phyloP scores from a whole-genome alignment of 352 stramenopile genomes.

The Phytophthora melonis region DNA sequence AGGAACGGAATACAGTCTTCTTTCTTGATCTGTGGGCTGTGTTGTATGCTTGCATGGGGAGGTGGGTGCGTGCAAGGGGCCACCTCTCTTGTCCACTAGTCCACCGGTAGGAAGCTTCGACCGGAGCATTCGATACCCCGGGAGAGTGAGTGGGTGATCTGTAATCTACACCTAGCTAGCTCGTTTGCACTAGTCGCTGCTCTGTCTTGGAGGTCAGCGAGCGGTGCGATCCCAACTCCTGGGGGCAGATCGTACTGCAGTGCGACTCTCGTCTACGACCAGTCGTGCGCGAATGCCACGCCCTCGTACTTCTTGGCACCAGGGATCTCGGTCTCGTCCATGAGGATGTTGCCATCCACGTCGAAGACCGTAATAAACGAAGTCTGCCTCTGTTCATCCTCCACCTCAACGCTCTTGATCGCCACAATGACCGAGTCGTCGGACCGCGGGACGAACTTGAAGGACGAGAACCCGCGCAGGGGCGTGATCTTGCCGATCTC shows the following conservation, averaged over 20 bases:
- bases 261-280: slow-evolving; percentile 47
- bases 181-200: slow-evolving; percentile 33
- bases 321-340: slow-evolving; percentile 93
- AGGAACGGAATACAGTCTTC: slow-evolving; percentile 39
- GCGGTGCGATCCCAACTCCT: slow-evolving; percentile 18
- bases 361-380: slow-evolving; percentile 95
- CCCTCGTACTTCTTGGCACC: slow-evolving; percentile 94
- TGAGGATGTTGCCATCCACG: slow-evolving; percentile 88
- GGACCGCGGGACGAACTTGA: slow-evolving; percentile 94
- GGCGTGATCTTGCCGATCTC: slow-evolving; percentile 87
- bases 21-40: slow-evolving; percentile 29
- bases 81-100: slow-evolving; percentile 12
- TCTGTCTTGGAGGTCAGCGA: slow-evolving; percentile 29
- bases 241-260: slow-evolving; percentile 12
- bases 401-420: slow-evolving; percentile 94
- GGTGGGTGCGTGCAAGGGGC: background rate
- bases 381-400: slow-evolving; percentile 90
- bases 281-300: slow-evolving; percentile 91
- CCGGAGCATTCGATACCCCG: slow-evolving; percentile 8
- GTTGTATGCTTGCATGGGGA: slow-evolving; percentile 16
- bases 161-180: slow-evolving; percentile 32
- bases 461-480: slow-evolving; percentile 93
- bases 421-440: slow-evolving; percentile 93
- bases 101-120: slow-evolving; percentile 15
- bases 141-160: slow-evolving; percentile 1